Base-by-base conservation (phyloP, 2,329 filamentous ascomycete genomes). In the Aspergillus latus region DNA sequence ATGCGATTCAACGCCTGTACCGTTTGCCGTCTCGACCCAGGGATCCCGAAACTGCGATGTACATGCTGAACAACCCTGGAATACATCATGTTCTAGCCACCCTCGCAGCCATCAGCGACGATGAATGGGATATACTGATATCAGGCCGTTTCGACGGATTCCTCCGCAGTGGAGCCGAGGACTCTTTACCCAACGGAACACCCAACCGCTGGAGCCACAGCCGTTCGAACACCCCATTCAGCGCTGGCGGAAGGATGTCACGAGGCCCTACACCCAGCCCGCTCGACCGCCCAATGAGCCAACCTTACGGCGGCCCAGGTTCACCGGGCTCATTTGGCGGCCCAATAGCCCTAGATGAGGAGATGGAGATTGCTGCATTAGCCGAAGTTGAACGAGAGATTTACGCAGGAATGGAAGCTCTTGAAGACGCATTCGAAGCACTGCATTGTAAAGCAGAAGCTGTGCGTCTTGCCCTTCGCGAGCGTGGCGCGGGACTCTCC, bases 131-230 rank as follows among this genome's bases (percentile, higher is more conserved):
- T 60, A 96, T 97, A 54, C 81, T 97, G 11, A 90, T 88, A 4
- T 97, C 93, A 0, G 93, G 93, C 30, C 88, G 93, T 29, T 97
- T 97, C 66, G 92, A 97, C 68, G 93, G 93, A 3, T 97, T 97
- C 75, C 81, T 97, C 21, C 96, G 93, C 85, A 96, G 91, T 44
- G 93, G 93, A 21, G 91, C 90, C 5, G 92, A 97, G 62, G 79
- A 82, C 46, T 46, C 68, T 7, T 66, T 75, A 5, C 60, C 64
- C 42, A 57, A 64, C 6, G 54, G 62, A 13, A 65, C 64, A 11
- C 60, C 69, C 11, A 56, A 66, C 8, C 67, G 72, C 29, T 68
- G 67, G 56, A 64, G 48, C 36, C 62, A 82, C 83, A 71, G 68
- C 50, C 69, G 71, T 30, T 70, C 71, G 21, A 68, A 64, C 39